Evolutionary conservation across 2,329 filamentous ascomycete species (phyloP), one percentile per base, ranked within the genome.

Genomic region (Talaromyces atroroseus): DNA sequence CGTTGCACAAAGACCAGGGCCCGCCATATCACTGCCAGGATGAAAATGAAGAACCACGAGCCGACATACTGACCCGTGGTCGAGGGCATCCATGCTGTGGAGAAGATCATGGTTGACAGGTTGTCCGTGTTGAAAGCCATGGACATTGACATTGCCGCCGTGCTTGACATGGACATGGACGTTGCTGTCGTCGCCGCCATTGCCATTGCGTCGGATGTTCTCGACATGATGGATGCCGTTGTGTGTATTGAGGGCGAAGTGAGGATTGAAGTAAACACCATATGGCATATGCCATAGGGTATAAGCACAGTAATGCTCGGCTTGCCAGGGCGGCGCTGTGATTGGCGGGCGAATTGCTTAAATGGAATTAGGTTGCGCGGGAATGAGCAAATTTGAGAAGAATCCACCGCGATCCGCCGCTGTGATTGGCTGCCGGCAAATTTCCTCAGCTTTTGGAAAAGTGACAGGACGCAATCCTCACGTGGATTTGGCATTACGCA

Each of bases 41-140:
- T n/a, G 29, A 50, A 50, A 29, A 40, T 32, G 34, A 50, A 50
- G 21, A 50, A 11, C 48, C 48, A 50, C 11, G 48, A 20, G 32
- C 48, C 48, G 20, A 38, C 48, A 12, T 50, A 50, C 48, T 50
- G 48, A 16, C 48, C 48, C 3, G 48, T 38, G 32, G 48, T 50
- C 1, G 36, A 23, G 10, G 48, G 48, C 12, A n/a, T 21, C 48
- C 48, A 50, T 4, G 32, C 18, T 2, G 18, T 20, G 32, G 48
- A 50, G 21, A 50, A 23, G 14, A 50, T 10, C 20, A 38, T 12
- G 36, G 48, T 50, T 24, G 21, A 2, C 32, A 50, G 48, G 48
- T 50, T 50, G 34, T 50, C 14, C 20, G 29, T 50, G 29, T 38
- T 50, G 48, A 38, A 50, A 8, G 32, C 21, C 48, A 38, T 50